These are phyloP conservation scores for Zasmidium citrigriseum DNA, from an alignment of 2,329 filamentous ascomycete genomes.

Conservation along the genomic window DNA sequence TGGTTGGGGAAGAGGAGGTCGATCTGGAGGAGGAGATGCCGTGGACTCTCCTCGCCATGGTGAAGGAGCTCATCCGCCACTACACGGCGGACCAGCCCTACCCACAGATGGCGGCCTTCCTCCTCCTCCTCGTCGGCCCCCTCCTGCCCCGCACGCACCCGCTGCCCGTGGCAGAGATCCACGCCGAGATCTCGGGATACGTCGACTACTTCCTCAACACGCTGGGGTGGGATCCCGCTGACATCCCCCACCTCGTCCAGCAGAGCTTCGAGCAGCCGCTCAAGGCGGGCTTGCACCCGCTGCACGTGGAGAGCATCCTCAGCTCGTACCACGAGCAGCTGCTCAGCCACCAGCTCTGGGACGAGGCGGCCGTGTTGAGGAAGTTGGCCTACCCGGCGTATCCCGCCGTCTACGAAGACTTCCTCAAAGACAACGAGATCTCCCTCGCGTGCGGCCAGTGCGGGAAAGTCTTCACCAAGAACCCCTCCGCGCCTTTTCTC, in stretches of 20 bases:
- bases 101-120: conserved; percentile 49
- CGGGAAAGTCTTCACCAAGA: conserved; percentile 49
- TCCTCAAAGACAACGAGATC: conserved; percentile 55
- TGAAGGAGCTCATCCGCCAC: conserved; percentile 44
- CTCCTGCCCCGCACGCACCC: conserved; percentile 46
- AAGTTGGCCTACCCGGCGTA: conserved; percentile 57
- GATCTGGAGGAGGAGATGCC: conserved; percentile 33
- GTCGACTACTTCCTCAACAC: conserved; percentile 44
- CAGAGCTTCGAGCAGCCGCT: conserved; percentile 43
- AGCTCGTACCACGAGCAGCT: conserved; percentile 60
- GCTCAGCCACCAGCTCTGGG: conserved; percentile 47
- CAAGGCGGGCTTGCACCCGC: conserved; percentile 47
- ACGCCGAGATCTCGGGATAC: conserved; percentile 41
- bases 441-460: conserved; percentile 59
- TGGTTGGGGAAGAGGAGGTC: conserved; percentile 17
- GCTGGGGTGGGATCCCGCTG: conserved; percentile 27
- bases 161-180: conserved; percentile 31
- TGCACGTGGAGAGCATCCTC: conserved; percentile 58
- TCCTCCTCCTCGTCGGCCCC: conserved; percentile 49
- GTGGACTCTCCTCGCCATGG: conserved; percentile 45
- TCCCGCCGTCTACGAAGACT: conserved; percentile 59
- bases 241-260: conserved; percentile 41
- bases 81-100: conserved; percentile 44
- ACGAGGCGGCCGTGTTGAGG: conserved; percentile 58
- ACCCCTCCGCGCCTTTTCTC: conserved; percentile 52